A percentile compares a stretch with the other conserved stretches of the same genome.
Evolutionary conservation across 768 basidiomycete species (phyloP).

Genomic region (Pisolithus sp.): DNA sequence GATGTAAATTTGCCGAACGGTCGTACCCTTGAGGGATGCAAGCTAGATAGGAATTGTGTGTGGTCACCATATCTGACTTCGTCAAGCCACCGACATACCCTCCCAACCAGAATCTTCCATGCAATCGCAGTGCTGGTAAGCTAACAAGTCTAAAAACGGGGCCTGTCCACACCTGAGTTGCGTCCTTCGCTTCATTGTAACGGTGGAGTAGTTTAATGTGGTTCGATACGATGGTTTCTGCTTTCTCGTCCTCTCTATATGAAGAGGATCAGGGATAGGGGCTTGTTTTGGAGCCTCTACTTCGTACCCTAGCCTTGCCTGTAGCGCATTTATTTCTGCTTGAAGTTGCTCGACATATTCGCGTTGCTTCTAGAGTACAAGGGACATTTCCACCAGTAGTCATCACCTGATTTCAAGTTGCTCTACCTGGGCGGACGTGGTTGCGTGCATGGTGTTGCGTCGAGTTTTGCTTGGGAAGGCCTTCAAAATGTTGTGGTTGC

Average conservation of each 20-base stretch:
- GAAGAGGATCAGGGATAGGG: neutral
- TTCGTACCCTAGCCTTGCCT: conserved; percentile 41
- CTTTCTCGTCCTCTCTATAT: conserved; percentile 37
- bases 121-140: conserved; percentile 1
- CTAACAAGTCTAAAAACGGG: neutral
- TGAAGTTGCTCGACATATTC: conserved; percentile 42
- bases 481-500: neutral
- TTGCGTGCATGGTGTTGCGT: conserved; percentile 17
- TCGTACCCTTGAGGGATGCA: conserved; percentile 62
- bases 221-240: conserved; percentile 52
- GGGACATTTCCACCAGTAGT: neutral
- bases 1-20: conserved; percentile 66
- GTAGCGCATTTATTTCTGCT: conserved; percentile 41
- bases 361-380: conserved; percentile 42
- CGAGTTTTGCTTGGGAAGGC: neutral
- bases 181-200: conserved; percentile 82
- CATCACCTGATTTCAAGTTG: neutral
- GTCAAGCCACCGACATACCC: conserved; percentile 35
- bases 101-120: conserved; percentile 69
- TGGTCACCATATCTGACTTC: conserved; percentile 6
- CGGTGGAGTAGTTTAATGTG: conserved; percentile 69
- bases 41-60: conserved; percentile 39
- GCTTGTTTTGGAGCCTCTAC: neutral
- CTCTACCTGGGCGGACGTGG: conserved; percentile 24
- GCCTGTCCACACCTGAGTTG: conserved; percentile 51